These are phyloP conservation scores for Silene coronaria DNA, from an alignment of 179 eudicot species.

Conservation along the genomic window DNA sequence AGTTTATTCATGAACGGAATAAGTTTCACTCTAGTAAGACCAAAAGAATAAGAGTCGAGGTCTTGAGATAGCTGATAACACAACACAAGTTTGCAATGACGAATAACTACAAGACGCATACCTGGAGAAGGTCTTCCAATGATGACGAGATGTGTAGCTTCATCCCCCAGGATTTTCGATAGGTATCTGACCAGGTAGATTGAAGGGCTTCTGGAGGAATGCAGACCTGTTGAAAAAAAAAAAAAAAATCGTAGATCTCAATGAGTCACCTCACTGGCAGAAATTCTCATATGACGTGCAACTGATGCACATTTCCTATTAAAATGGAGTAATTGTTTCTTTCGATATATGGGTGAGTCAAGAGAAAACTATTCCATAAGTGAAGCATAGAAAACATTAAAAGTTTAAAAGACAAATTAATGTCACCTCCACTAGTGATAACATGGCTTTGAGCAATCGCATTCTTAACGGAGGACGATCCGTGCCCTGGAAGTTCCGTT, in stretches of 20 bases:
- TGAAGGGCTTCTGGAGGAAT: conserved; percentile 70
- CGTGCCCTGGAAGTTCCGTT: conserved; percentile 19
- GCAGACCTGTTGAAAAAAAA: conserved; percentile 38
- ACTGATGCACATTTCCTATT: too few relatives aligned
- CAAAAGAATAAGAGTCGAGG: not conserved
- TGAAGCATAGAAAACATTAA: not conserved
- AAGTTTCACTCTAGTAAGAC: too few relatives aligned
- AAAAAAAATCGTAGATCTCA: not conserved
- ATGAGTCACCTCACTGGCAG: not conserved
- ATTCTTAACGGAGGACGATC: conserved; percentile 47
- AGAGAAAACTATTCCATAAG: too few relatives aligned
- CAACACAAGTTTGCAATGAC: not conserved
- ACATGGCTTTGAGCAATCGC: conserved; percentile 55
- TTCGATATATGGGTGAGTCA: too few relatives aligned
- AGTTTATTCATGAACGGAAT: too few relatives aligned
- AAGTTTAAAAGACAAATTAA: not conserved
- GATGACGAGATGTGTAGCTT: conserved; percentile 53
- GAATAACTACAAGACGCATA: not conserved
- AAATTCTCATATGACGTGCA: not conserved
- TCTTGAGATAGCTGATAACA: not conserved
- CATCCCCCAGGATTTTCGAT: conserved; percentile 57
- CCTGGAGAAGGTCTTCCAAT: conserved; percentile 76
- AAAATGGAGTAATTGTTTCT: too few relatives aligned
- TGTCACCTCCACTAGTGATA: conserved; percentile 62
- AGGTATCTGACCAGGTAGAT: conserved; percentile 56